A percentile compares a stretch with the other conserved stretches of the same genome.
These are phyloP conservation scores for Botrytis elliptica DNA, from an alignment of 2,329 filamentous ascomycete species.

Conservation along the genomic window DNA sequence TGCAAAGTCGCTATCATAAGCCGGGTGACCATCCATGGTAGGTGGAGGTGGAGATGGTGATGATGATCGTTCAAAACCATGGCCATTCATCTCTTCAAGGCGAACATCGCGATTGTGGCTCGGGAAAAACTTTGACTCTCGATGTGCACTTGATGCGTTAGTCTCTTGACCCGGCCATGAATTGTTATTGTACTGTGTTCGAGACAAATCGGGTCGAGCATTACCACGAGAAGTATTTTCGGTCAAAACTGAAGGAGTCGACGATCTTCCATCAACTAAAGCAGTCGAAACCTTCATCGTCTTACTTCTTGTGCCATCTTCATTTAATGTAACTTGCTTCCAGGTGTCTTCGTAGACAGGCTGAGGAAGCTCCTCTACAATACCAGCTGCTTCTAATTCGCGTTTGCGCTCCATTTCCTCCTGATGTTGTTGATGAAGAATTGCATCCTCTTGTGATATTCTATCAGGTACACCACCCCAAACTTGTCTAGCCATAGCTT, in stretches of 20 bases:
- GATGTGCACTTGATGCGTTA: conserved; percentile 45
- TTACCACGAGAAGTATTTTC: conserved; percentile 22
- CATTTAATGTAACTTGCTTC: conserved; percentile 36
- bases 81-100: conserved; percentile 39
- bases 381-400: conserved; percentile 32
- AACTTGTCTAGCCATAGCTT: neutral
- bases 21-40: conserved; percentile 68
- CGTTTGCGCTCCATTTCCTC: conserved; percentile 31
- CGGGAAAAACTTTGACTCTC: conserved; percentile 63
- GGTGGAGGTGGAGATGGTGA: conserved; percentile 73
- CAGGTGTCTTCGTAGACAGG: conserved; percentile 37
- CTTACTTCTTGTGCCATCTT: conserved; percentile 36
- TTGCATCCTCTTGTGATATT: conserved; percentile 33
- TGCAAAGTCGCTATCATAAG: conserved; percentile 63
- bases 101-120: conserved; percentile 45
- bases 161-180: conserved; percentile 34
- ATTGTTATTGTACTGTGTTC: conserved; percentile 35
- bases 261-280: conserved; percentile 27
- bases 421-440: conserved; percentile 29
- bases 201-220: conserved; percentile 27
- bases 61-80: conserved; percentile 41
- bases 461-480: conserved; percentile 35
- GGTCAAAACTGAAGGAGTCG: conserved; percentile 27
- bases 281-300: conserved; percentile 29
- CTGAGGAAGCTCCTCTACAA: conserved; percentile 26